Conservation (phyloP, 1,284 basidiomycete species). For the Anthracocystis walkeri region DNA sequence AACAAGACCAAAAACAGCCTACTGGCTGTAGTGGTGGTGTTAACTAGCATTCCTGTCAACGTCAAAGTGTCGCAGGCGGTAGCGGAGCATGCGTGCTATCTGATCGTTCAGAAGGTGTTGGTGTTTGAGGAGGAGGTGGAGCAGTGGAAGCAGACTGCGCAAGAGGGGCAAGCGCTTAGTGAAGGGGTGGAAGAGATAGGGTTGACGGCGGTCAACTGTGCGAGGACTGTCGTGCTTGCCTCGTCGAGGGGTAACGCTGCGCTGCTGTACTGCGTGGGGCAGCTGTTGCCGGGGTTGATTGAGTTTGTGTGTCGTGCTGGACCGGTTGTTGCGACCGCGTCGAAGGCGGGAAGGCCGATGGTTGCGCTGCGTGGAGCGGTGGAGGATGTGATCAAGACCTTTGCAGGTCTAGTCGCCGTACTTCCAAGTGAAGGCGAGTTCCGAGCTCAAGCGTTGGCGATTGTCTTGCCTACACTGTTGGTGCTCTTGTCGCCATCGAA, state of each 20-base stretch:
- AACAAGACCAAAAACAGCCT: constrained; percentile 93
- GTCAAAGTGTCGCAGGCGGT: constrained; percentile 80
- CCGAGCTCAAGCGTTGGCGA: constrained; percentile 76
- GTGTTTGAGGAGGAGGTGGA: constrained; percentile 75
- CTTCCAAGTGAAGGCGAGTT: constrained; percentile 35
- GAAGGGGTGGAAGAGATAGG: constrained; percentile 74
- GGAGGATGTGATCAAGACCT: constrained; percentile 84
- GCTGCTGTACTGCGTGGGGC: constrained; percentile 79
- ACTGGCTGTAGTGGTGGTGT: constrained; percentile 83
- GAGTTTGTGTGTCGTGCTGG: constrained; percentile 77
- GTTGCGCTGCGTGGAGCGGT: constrained; percentile 74
- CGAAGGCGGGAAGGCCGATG: constrained; percentile 10
- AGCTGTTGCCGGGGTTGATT: constrained; percentile 83
- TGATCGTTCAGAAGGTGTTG: constrained; percentile 81
- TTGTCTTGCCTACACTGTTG: constrained; percentile 83
- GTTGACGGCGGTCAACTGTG: constrained; percentile 88
- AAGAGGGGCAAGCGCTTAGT: constrained; percentile 47
- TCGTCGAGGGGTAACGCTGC: constrained; percentile 74
- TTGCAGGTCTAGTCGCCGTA: constrained; percentile 74
- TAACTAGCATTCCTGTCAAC: constrained; percentile 81
- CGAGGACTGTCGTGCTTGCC: constrained; percentile 77
- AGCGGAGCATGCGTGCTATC: constrained; percentile 85
- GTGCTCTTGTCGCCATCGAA: constrained; percentile 74
- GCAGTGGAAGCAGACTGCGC: constrained; percentile 30
- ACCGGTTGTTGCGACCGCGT: constrained; percentile 19